Base-by-base conservation (phyloP, 2,329 filamentous ascomycete genomes). In the Purpureocillium takamizusanense region DNA sequence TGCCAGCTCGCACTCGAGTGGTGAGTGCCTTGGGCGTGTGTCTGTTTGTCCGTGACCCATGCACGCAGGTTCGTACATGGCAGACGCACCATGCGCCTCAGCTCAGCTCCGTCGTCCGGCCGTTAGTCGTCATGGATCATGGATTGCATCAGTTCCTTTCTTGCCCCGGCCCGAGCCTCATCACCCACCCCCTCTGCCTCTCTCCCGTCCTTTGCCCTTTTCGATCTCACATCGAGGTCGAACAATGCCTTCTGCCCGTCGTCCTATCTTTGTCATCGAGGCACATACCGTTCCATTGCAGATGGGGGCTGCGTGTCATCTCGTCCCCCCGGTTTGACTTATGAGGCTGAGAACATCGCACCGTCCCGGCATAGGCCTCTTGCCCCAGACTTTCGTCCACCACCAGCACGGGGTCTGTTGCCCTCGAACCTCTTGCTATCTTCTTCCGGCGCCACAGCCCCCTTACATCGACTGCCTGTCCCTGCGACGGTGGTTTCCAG, bases 401-500 rank as follows among this genome's bases (percentile, higher is more conserved):
- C 35, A 29, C 28, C 35, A 23, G 28, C 35, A 32, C 32, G 28
- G 28, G 30, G 30, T 27, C 31, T 35, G 27, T 34, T 36, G 27
- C 40, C 35, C 36, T 39, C 37, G 27, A 35, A 35, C 14, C 39
- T 36, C 33, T 36, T 34, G 36, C 21, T 34, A 31, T 32, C 34
- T 28, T 39, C 36, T 42, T 44, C 43, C 41, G 38, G 51, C 50
- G 43, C 36, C 48, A 44, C 43, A 41, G 40, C 42, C 45, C 42
- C 42, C 42, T 41, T 44, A 36, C 21, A 42, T 42, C 32, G 32
- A 33, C 38, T 37, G 23, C 42, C 39, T 43, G 36, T 40, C 30
- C 40, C 47, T 46, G 52, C 52, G 49, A 54, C 45, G 46, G 48
- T 56, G 53, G 50, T 52, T 53, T 51, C 51, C 45, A 53, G 53